Evolutionary conservation across 495 filamentous ascomycete genomes (phyloP), one percentile per base, ranked within the genome.

Genomic region (Chaetomium cochliodes): DNA sequence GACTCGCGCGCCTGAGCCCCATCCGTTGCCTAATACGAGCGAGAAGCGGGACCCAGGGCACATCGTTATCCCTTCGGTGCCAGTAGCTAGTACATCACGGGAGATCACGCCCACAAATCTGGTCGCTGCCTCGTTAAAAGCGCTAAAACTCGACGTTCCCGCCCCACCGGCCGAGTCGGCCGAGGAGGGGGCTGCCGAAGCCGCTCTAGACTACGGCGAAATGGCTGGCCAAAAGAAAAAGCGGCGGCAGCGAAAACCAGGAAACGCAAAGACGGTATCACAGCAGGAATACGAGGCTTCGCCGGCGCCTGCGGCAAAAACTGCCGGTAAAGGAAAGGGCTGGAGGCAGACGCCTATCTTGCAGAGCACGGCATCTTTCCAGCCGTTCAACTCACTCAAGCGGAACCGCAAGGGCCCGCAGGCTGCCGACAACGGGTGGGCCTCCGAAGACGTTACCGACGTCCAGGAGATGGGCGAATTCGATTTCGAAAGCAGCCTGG

Each of bases 391-490:
- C 74, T 77, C 82, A 68, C 73, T 88, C 72, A 83, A 84, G 23
- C 30, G 63, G 81, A 79, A 81, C 39, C 78, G 80, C 37, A 74
- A 79, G 57, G 81, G 82, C 28, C 79, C 80, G 44, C 76, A 74
- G 22, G 84, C 84, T 25, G 82, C 88, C 65, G 84, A 90, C 22
- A 96, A 90, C 77, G 94, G 92, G 15, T 98, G 94, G 94, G 92
- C 92, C 46, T 97, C 93, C 0, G 94, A 96, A 73, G 93, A 97
- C 75, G 92, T 92, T 26, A 96, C 92, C 2, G 94, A 98, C 75
- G 92, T 96, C n/a, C 93, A 97, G 76, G 93, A 93, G 70, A 82
- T 91, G 77, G 90, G 89, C 2, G 93, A 98, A 65, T 98, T 97
- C 66, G 93, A 98, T 76, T 97, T 98, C 68, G 85, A 88, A 67